phyloP scores from a whole-genome alignment of 192 early-diverging fungal species.

The Gaertneriomyces sp. region DNA sequence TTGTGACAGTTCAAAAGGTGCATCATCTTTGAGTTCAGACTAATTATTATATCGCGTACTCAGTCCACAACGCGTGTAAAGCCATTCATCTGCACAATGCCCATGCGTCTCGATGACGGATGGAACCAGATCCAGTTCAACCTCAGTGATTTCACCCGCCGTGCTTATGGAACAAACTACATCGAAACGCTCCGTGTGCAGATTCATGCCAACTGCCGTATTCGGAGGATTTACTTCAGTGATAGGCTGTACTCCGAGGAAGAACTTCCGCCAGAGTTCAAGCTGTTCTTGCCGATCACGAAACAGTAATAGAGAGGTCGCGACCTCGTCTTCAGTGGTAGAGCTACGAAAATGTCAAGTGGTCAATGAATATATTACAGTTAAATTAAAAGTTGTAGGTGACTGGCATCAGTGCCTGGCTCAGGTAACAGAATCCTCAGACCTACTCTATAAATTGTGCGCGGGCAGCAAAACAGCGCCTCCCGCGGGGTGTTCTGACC shows the following conservation, averaged over 20 bases:
- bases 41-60: background rate
- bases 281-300: slow-evolving; percentile 78
- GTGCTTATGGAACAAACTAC: slow-evolving; percentile 86
- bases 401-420: too few species aligned
- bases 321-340: too few species aligned
- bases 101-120: slow-evolving; percentile 85
- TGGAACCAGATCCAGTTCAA: slow-evolving; percentile 97
- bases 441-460: too few species aligned
- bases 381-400: too few species aligned
- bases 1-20: background rate
- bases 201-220: slow-evolving; percentile 86
- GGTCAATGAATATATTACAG: too few species aligned
- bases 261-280: slow-evolving; percentile 88
- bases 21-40: background rate
- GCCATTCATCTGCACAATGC: slow-evolving; percentile 86
- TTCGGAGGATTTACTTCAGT: slow-evolving; percentile 87
- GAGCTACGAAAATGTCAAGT: too few species aligned
- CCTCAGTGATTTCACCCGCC: slow-evolving; percentile 76
- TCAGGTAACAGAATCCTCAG: too few species aligned
- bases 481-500: too few species aligned
- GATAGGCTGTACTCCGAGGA: slow-evolving; percentile 89
- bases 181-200: slow-evolving; percentile 83
- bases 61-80: slow-evolving; percentile 79
- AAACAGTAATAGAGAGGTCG: slow-evolving; percentile 32
- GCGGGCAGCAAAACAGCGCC: too few species aligned